phyloP scores from a whole-genome alignment of 208 protist genomes.

The Trypanosoma scelopori region DNA sequence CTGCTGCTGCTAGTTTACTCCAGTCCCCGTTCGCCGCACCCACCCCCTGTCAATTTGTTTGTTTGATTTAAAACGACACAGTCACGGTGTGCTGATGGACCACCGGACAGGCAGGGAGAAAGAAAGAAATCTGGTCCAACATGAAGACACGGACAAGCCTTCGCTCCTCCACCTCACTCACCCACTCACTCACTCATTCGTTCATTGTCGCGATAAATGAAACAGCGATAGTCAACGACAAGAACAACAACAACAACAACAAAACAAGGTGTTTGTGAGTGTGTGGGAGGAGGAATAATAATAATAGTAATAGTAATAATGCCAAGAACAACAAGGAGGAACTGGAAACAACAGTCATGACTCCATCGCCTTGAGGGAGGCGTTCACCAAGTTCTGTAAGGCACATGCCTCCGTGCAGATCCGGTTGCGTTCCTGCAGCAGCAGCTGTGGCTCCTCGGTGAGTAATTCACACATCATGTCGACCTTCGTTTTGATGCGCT shows the following conservation, averaged over 20 bases:
- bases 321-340: neutral
- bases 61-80: no score
- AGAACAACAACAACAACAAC: neutral
- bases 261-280: slow-evolving; percentile 15
- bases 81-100: no score
- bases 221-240: no score
- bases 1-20: no score
- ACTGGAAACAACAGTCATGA: slow-evolving; percentile 17
- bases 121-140: no score
- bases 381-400: slow-evolving; percentile 70
- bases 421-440: slow-evolving; percentile 2
- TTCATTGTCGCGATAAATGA: slow-evolving; percentile 7
- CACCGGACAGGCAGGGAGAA: no score
- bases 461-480: slow-evolving; percentile 65
- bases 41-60: no score
- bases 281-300: neutral
- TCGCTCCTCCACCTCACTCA: no score
- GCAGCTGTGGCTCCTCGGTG: slow-evolving; percentile 1
- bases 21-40: no score
- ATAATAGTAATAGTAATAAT: no score
- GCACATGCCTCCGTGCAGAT: slow-evolving; percentile 41
- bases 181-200: no score
- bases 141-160: no score
- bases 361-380: slow-evolving; percentile 76
- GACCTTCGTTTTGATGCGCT: slow-evolving; percentile 76